Base-by-base conservation (phyloP, 257 asterid species). In the Solanum tarijense region DNA sequence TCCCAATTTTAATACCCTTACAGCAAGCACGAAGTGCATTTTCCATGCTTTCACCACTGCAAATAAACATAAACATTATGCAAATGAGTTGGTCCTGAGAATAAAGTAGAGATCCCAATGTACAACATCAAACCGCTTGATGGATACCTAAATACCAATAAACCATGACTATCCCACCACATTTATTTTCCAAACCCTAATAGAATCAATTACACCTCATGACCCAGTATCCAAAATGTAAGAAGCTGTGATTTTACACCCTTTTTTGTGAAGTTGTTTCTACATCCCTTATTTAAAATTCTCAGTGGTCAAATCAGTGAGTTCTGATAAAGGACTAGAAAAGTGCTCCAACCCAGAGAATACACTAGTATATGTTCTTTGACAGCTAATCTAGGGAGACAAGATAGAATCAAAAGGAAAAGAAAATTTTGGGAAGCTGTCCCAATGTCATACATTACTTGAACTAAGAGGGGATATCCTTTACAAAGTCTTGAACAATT, bases 41-140 rank as follows among this genome's bases (percentile, higher is more conserved):
- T 92, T 97, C 99, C 99, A 97, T 97, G 91, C 99, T 96, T 91
- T 97, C 99, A 83, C 99, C 99, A 91, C 99, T 97, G 93, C 31
- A 88, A 39, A 85, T 69, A 87, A 72, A 89, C 88, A 86, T 16
- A 86, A 85, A 86, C 66, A 39, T 41, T 48, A 60, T 29, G 41
- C 76, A 23, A 43, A n/a, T 39, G 39, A 38, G 31, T 52, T 65
- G 27, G 29, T 83, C 78, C 23, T 69, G 29, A 41, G 34, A 65
- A 87, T 76, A 48, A 29, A 79, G 65, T 9, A 85, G 41, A 12
- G 46, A 71, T 13, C n/a, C 83, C 46, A 29, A 86, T 29, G 85
- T n/a, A 82, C 85, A 81, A 27, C 41, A 82, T 48, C 69, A 82
- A 82, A 10, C 85, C n/a, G 20, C 69, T 82, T 3, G 1, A 82